A percentile compares a stretch with the other conserved stretches of the same genome.
These are phyloP conservation scores for Sugiyamaella grinbergsii DNA, from an alignment of 1,139 yeast genomes.

Conservation along the genomic window DNA sequence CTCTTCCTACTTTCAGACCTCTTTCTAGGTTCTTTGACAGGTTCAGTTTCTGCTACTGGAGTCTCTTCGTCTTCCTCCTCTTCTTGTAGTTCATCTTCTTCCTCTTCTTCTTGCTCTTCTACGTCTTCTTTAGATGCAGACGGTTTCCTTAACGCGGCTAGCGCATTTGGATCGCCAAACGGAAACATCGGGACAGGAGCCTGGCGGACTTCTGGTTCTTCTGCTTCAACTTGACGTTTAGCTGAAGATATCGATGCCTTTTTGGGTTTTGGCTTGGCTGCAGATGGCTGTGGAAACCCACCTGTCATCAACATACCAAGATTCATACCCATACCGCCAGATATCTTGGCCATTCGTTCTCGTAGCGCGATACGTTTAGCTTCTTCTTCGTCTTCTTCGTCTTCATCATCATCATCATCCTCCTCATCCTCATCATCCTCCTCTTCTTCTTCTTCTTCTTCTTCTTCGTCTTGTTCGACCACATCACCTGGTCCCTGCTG, in stretches of 20 bases:
- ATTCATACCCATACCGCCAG: slow-evolving; percentile 82
- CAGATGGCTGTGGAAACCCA: slow-evolving; percentile 36
- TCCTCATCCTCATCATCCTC: slow-evolving; percentile 33
- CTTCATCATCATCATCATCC: slow-evolving; percentile 39
- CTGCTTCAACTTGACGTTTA: slow-evolving; percentile 32
- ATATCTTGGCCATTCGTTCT: slow-evolving; percentile 93
- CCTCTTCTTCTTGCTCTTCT: slow-evolving; percentile 8
- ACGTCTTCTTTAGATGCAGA: slow-evolving; percentile 19
- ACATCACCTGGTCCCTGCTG: slow-evolving; percentile 22
- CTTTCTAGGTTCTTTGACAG: background rate
- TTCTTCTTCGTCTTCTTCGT: slow-evolving; percentile 66
- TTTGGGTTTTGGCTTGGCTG: slow-evolving; percentile 34
- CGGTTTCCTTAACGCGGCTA: slow-evolving; percentile 33
- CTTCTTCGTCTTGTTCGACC: slow-evolving; percentile 11
- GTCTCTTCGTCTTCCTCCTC: slow-evolving; percentile 18
- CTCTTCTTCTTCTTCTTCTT: slow-evolving; percentile 25
- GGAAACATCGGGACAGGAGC: slow-evolving; percentile 56
- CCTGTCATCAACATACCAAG: slow-evolving; percentile 41
- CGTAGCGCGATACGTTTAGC: slow-evolving; percentile 75
- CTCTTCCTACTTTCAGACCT: background rate
- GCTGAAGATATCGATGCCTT: slow-evolving; percentile 26
- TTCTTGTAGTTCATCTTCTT: slow-evolving; percentile 18
- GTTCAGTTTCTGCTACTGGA: background rate
- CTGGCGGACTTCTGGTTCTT: slow-evolving; percentile 34
- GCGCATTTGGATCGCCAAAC: slow-evolving; percentile 46